Evolutionary conservation across 2,329 filamentous ascomycete species (phyloP), one percentile per base, ranked within the genome.

Genomic region (Clarireedia monteithiana): DNA sequence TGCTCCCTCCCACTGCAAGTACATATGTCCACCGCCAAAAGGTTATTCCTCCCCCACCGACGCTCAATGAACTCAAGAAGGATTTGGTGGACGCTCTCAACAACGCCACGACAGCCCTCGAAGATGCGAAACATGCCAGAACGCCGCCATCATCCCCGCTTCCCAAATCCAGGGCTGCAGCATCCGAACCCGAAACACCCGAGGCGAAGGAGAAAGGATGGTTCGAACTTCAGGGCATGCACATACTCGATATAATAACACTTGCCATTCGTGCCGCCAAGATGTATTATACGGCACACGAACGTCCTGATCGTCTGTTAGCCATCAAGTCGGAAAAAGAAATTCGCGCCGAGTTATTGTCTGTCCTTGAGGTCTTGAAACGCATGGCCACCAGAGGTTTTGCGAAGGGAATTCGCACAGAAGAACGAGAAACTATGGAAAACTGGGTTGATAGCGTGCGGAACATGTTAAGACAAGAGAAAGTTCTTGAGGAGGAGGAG

Each of bases 1-100:
- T 99, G 83, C 83, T 96, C 3, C 92, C 94, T n/a, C 94, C 94
- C 0, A 99, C 94, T 0, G 90, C 92, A 42, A 96, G 91, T 77
- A 99, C 94, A 3, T 99, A 97, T 72, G 91, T 89, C 62, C 84
- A 91, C 66, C 86, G 88, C 63, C 86, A 89, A 58, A 89, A 91
- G 65, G 85, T 86, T 56, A 79, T 95, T 23, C 84, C 89, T 10
- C 92, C 88, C 50, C 89, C 91, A 40, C 94, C 94, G 7, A 88
- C 94, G 58, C 83, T 92, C 61, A 77, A 83, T 49, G 85, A 92
- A 59, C 79, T 99, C 56, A 88, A 92, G 58, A 75, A 78, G 24
- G 83, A 86, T 64, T 71, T 91, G 56, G 74, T 85, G 51, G 80
- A 82, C 58, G 80, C 86, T 5, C 75, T 99, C 20, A 76, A 80